These are phyloP conservation scores for Penicillium sp. DNA, from an alignment of 2,329 filamentous ascomycete genomes.

Conservation along the genomic window DNA sequence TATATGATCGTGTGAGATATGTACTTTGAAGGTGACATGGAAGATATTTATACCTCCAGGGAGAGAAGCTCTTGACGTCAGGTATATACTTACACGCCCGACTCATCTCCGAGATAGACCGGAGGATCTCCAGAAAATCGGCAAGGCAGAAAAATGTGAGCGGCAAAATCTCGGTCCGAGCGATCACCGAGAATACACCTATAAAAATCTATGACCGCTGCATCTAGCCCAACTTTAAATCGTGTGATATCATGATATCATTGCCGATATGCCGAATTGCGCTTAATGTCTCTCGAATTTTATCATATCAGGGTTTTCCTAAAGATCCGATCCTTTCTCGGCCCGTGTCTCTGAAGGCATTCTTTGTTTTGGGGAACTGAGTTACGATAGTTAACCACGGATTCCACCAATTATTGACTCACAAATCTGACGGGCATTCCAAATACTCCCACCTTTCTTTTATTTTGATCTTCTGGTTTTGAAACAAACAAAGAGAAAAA, in stretches of 20 bases:
- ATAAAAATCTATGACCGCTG: background rate
- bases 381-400: background rate
- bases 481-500: background rate
- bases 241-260: background rate
- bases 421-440: background rate
- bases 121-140: background rate
- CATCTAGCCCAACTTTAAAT: background rate
- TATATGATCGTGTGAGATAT: background rate
- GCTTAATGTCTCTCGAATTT: background rate
- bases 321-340: background rate
- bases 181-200: background rate
- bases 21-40: background rate
- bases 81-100: conserved; percentile 9
- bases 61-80: background rate
- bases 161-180: background rate
- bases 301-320: background rate
- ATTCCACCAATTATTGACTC: background rate
- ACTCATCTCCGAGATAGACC: conserved; percentile 22
- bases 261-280: background rate
- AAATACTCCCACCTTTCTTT: background rate
- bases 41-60: conserved; percentile 14
- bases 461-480: background rate
- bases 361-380: background rate
- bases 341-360: background rate
- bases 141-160: background rate